Conservation (phyloP, 495 filamentous ascomycete species). For the Geoglossum glabrum region DNA sequence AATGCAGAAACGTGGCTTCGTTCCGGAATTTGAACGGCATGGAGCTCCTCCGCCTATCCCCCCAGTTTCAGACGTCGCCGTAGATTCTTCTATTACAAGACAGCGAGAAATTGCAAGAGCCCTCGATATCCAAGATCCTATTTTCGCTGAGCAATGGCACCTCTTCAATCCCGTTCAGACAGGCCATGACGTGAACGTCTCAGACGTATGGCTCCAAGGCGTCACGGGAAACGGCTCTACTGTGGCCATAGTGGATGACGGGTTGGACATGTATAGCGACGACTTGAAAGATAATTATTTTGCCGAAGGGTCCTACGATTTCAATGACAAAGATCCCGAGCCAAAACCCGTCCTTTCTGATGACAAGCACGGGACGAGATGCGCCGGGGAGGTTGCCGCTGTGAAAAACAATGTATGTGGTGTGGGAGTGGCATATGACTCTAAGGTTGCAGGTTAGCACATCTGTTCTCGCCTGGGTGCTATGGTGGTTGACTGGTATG, state of each 20-base stretch:
- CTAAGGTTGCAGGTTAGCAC: conserved; percentile 44
- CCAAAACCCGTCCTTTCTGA: conserved; percentile 62
- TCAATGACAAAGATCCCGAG: conserved; percentile 64
- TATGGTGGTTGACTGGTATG: conserved; percentile 10
- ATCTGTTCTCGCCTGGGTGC: neutral
- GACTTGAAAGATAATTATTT: conserved; percentile 88
- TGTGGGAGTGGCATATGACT: conserved; percentile 83
- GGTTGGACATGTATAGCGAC: conserved; percentile 89
- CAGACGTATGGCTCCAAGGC: conserved; percentile 76
- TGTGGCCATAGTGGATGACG: conserved; percentile 89
- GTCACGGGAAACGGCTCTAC: conserved; percentile 78
- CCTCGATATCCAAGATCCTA: conserved; percentile 67
- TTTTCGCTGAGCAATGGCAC: conserved; percentile 92
- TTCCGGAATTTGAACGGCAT: conserved; percentile 23
- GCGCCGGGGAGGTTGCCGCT: conserved; percentile 83
- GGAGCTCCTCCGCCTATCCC: conserved; percentile 6
- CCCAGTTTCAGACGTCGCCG: conserved; percentile 6
- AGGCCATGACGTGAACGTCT: conserved; percentile 89
- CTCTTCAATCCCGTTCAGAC: conserved; percentile 61
- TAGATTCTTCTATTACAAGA: conserved; percentile 27
- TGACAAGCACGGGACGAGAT: conserved; percentile 80
- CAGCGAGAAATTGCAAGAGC: conserved; percentile 39
- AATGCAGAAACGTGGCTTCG: conserved; percentile 48
- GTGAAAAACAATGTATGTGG: conserved; percentile 87
- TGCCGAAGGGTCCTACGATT: conserved; percentile 79